Evolutionary conservation across 208 protist species (phyloP).

Genomic region (Angomonas ambiguus): DNA sequence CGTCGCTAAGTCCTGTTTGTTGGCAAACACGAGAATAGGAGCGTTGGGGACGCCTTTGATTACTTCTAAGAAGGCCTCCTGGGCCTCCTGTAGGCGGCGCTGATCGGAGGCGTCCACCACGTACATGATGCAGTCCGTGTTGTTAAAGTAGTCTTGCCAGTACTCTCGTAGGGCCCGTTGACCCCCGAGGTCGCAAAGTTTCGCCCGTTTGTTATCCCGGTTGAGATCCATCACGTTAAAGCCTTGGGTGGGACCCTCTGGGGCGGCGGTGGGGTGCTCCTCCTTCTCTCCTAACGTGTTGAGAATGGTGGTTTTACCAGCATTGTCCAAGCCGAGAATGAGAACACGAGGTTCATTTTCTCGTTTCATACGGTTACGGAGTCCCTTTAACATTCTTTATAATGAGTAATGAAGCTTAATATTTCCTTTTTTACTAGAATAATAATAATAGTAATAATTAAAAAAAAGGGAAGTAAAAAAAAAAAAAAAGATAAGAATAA

Average conservation of each 20-base stretch:
- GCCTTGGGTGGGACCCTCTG: conserved; percentile 98
- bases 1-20: conserved; percentile 99
- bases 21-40: conserved; percentile 98
- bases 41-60: conserved; percentile 94
- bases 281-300: conserved; percentile 88
- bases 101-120: conserved; percentile 95
- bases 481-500: conserved; percentile 6
- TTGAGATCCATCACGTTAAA: conserved; percentile 99
- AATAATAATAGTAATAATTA: not conserved
- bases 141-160: conserved; percentile 98
- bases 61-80: conserved; percentile 91
- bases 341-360: conserved; percentile 92
- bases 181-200: conserved; percentile 99
- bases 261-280: conserved; percentile 47
- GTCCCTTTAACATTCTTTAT: conserved; percentile 64
- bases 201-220: conserved; percentile 91
- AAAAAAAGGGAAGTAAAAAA: not conserved
- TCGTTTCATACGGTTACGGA: conserved; percentile 88
- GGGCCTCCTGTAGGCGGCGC: conserved; percentile 88
- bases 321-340: conserved; percentile 94
- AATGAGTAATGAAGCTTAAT: not conserved
- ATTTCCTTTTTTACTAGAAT: conserved; percentile 6
- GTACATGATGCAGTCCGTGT: conserved; percentile 97
- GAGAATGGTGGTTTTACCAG: conserved; percentile 96
- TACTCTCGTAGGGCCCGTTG: conserved; percentile 98